Conservation (phyloP, 192 early-diverging fungal species). For the Pilobolus umbonatus region DNA sequence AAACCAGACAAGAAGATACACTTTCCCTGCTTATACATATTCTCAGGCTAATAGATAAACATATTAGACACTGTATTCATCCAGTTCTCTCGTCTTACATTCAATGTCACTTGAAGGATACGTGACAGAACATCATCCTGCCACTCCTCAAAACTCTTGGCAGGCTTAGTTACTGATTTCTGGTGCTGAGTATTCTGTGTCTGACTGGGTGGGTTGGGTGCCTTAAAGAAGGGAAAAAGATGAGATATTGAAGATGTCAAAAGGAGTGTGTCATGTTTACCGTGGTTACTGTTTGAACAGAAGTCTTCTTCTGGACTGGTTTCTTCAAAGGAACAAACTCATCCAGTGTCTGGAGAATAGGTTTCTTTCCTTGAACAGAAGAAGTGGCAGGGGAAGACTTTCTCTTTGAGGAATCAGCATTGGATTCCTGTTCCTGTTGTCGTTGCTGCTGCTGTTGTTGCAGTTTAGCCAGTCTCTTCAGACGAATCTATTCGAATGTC, state of each 20-base stretch:
- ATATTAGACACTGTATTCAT: background rate
- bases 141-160: constrained; percentile 67
- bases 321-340: constrained; percentile 4
- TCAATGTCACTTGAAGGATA: constrained; percentile 73
- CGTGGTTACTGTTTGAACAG: too few species aligned
- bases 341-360: constrained; percentile 5
- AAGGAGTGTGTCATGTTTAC: background rate
- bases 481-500: constrained; percentile 65
- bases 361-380: too few species aligned
- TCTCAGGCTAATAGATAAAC: constrained; percentile 13
- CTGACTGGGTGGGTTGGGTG: constrained; percentile 5
- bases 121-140: constrained; percentile 76
- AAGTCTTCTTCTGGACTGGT: background rate
- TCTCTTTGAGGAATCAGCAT: background rate
- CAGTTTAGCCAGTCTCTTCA: constrained; percentile 61
- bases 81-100: constrained; percentile 52
- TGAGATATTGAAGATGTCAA: background rate
- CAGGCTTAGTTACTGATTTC: constrained; percentile 27
- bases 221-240: background rate
- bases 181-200: too few species aligned
- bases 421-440: constrained; percentile 1
- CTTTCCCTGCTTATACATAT: constrained; percentile 17
- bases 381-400: background rate
- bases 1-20: constrained; percentile 34
- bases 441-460: constrained; percentile 28